Evolutionary conservation across 1,284 basidiomycete species (phyloP), one percentile per base, ranked within the genome.

Genomic region (Phellopilus nigrolimitatus): DNA sequence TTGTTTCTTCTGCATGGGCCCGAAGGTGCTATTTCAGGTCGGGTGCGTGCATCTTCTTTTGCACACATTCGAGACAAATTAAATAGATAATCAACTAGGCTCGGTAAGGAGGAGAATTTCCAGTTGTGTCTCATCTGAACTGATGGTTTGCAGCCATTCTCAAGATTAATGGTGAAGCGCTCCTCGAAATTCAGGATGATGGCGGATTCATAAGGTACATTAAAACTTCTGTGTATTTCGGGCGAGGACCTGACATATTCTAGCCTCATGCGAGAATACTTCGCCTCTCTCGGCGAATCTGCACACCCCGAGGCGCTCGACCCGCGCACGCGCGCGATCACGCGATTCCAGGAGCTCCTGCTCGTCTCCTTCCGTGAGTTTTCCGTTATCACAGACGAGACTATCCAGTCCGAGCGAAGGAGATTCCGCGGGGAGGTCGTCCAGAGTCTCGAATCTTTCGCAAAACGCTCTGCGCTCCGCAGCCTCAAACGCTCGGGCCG

Each of bases 1-100:
- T 66, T 99, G 97, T 68, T 97, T 99, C 70, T 91, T 99, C 73
- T 95, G 95, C 57, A 98, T 97, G 92, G 97, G 97, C 0, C 93
- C 95, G 1, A 98, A 95, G 63, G 97, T 99, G 10, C 72, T 99
- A 40, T 99, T 99, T 75, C 95, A 99, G 79, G 87, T 95, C 51
- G 93, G 91, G 89, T 92, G 64, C 68, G 89, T 70, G 33, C 7
- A 41, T 57, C 15, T 49, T 47, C 49, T 30, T 31, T 33, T 22
- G n/a, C n/a, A 24, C 12, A 8, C 36, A 42, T 28, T 30, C 12
- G 55, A 47, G 17, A 45, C 28, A 25, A 34, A 28, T 48, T 24
- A 25, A 19, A 41, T 6, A 13, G n/a, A 37, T 33, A 34, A 4
- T 37, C 15, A 22, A 19, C 34, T 33, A 61, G 59, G 36, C 57